Percentiles rank a stretch among this genome's conserved stretches.
Evolutionary conservation across 345 rosid genomes (phyloP).

Genomic region (Boechera retrofracta): DNA sequence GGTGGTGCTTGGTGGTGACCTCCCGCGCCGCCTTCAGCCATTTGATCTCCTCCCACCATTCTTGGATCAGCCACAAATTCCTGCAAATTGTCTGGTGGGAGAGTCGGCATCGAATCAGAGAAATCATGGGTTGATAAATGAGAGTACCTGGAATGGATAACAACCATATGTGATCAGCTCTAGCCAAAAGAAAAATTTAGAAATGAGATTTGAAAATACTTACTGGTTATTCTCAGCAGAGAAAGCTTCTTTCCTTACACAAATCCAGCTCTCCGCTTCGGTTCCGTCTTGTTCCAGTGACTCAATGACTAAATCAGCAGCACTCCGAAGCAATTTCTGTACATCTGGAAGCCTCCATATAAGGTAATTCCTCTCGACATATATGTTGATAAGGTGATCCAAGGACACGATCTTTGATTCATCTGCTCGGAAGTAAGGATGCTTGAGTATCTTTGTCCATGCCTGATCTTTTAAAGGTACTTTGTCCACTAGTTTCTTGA

Average conservation of each 20-base stretch:
- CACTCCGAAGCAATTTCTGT: conserved; percentile 67
- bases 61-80: conserved; percentile 73
- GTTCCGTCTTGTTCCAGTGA: conserved; percentile 56
- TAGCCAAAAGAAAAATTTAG: too few relatives aligned
- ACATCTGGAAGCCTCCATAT: conserved; percentile 92
- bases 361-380: conserved; percentile 79
- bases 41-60: conserved; percentile 54
- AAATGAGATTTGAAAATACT: conserved; percentile 37
- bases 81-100: conserved; percentile 83
- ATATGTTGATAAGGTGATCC: conserved; percentile 79
- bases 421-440: conserved; percentile 64
- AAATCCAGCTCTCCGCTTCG: conserved; percentile 76
- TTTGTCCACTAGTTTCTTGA: conserved; percentile 73
- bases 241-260: conserved; percentile 81
- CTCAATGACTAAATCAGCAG: conserved; percentile 61
- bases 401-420: conserved; percentile 67
- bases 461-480: conserved; percentile 85
- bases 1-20: conserved; percentile 37
- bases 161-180: conserved; percentile 6
- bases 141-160: conserved; percentile 51
- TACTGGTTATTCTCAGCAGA: conserved; percentile 83
- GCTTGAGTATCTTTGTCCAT: conserved; percentile 69
- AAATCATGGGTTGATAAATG: conserved; percentile 79
- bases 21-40: conserved; percentile 49
- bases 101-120: conserved; percentile 71